Conservation (phyloP, 2,329 filamentous ascomycete genomes). For the Trichoderma sp. region DNA sequence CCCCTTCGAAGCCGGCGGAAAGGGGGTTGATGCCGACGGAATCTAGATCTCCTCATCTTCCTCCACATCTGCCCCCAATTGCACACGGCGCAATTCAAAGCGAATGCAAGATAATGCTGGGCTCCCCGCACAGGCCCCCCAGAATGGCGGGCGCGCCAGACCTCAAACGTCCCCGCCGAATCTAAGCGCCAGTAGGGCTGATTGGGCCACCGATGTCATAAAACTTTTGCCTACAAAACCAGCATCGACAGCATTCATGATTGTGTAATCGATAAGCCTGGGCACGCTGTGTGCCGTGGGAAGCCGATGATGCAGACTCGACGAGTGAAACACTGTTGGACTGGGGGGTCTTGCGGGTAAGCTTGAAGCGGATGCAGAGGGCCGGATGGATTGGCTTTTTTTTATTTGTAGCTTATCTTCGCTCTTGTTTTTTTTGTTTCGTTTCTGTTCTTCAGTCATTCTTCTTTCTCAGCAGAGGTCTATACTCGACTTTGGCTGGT, state of each 20-base stretch:
- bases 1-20: neutral
- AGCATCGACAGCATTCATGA: neutral
- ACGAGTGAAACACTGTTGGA: neutral
- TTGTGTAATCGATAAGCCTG: slow-evolving; percentile 10
- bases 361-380: neutral
- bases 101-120: neutral
- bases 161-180: slow-evolving; percentile 7
- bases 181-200: slow-evolving; percentile 16
- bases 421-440: neutral
- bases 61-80: neutral
- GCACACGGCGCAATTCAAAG: neutral
- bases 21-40: neutral
- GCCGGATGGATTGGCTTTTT: neutral
- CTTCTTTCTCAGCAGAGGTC: neutral
- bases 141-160: neutral
- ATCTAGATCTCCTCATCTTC: neutral
- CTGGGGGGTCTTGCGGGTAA: neutral
- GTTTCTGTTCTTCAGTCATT: neutral
- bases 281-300: slow-evolving; percentile 19
- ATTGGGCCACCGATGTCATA: slow-evolving; percentile 15
- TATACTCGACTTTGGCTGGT: neutral
- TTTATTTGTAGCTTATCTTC: neutral
- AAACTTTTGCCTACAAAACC: neutral
- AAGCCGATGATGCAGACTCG: slow-evolving; percentile 16
- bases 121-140: slow-evolving; percentile 2